Evolutionary conservation across 2,329 filamentous ascomycete species (phyloP), one percentile per base, ranked within the genome.

Genomic region (Diplodia seriata): DNA sequence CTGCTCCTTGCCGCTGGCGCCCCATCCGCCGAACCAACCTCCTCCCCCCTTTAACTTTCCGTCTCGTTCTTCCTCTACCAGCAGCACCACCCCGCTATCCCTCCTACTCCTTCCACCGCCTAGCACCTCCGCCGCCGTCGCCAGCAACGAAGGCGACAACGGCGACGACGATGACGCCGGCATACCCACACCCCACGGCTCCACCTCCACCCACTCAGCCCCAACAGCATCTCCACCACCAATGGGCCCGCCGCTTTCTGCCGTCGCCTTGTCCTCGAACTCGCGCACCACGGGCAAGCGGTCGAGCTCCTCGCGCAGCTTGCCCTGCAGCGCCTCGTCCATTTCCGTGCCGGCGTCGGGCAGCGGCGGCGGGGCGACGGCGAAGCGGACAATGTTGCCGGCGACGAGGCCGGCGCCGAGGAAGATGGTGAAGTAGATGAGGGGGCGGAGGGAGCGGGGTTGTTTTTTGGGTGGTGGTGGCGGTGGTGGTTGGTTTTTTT

Each of bases 21-120:
- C 18, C 43, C 43, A 47, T 20, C 43, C 43, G 43, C 43, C 18
- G 18, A 47, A 20, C 43, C 43, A 47, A 23, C 71, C 26, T 4
- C 23, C 23, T 23, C 26, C 68, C 31, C 51, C 57, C 54, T 57
- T 55, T 43, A 15, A 15, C 18, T 23, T 26, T 40, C 8, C 8
- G 7, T 9, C 18, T 43, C 9, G 20, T 26, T 23, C 56, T 59
- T 43, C 38, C 61, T n/a, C 26, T 31, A 43, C 18, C 36, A 31
- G 29, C 73, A 70, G 29, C 73, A 70, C 23, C 77, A 53, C 57
- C 77, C 75, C 18, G 77, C 61, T 64, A 77, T 75, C 20, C 75
- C 62, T 77, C 76, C 78, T 36, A 68, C 73, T 56, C 55, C 49
- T 47, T 67, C 69, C 15, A 62, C 70, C 38, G 53, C 40, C 33